Evolutionary conservation across 352 stramenopile genomes (phyloP), one percentile per base, ranked within the genome.

Genomic region (Blastocystis sp.): DNA sequence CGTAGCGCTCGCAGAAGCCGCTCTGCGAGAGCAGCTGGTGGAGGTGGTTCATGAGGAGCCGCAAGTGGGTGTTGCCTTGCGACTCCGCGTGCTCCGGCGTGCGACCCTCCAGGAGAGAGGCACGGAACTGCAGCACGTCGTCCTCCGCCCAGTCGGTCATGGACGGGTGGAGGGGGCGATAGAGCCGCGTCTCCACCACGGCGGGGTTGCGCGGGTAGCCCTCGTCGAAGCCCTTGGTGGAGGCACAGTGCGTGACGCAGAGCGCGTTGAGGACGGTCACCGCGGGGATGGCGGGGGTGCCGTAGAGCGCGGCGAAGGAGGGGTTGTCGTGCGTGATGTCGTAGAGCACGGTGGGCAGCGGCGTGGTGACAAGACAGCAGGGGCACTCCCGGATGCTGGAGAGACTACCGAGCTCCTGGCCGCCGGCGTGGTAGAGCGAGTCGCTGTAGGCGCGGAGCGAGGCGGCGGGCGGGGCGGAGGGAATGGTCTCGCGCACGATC

Each of bases 271-370:
- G 60, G 3, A 81, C 82, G 0, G 86, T 74, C 38, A 82, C 66
- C 0, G 88, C 53, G 19, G 89, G 64, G 21, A 87, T 86, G 4
- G 77, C 45, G 0, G 60, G 43, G 0, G 19, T n/a, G 19, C 52
- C 62, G 43, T 76, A 82, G 19, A 67, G 48, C 28, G 65, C n/a
- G 43, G 64, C 0, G 21, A 77, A 80, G 45, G 64, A 56, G 19
- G 86, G 28, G 52, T 90, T 90, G 62, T 90, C 88, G 28, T 90
- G 88, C 0, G 88, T 90, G 14, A 80, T 60, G 43, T 90, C 88
- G 62, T 88, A 90, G 17, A 90, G 64, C 10, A 90, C 59, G 4
- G 41, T 28, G 9, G 88, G 88, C 34, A 90, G 41, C 23, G 2
- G 34, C 14, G 78, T 76, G 45, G 69, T 43, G 1, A 61, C 52